Evolutionary conservation across 2,329 filamentous ascomycete genomes (phyloP).

Genomic region (Trichothecium sympodiale): DNA sequence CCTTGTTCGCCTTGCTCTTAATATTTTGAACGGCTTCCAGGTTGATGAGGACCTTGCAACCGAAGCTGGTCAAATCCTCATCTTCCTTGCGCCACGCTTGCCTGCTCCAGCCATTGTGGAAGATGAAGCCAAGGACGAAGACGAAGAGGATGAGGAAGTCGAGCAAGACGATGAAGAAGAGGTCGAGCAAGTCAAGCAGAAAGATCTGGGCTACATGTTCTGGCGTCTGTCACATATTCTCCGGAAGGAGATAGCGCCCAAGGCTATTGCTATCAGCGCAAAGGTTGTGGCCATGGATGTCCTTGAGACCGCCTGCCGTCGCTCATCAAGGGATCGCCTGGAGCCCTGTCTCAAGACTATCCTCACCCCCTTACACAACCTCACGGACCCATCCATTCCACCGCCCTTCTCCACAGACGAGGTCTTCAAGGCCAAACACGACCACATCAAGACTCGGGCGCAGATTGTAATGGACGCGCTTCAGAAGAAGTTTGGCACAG

Average conservation of each 20-base stretch:
- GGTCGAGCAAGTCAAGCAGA: constrained; percentile 21
- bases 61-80: constrained; percentile 69
- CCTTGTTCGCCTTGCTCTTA: constrained; percentile 38
- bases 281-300: constrained; percentile 69
- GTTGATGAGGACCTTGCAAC: constrained; percentile 65
- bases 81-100: constrained; percentile 62
- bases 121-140: constrained; percentile 29
- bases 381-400: constrained; percentile 71
- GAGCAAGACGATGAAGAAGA: constrained; percentile 28
- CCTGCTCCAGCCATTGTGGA: constrained; percentile 27
- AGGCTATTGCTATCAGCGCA: constrained; percentile 52
- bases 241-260: constrained; percentile 60
- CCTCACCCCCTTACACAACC: constrained; percentile 57
- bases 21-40: constrained; percentile 48
- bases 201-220: constrained; percentile 61
- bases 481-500: constrained; percentile 74
- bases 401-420: constrained; percentile 61
- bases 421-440: constrained; percentile 56
- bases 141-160: constrained; percentile 20
- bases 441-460: constrained; percentile 59
- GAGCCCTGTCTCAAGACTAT: constrained; percentile 50
- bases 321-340: constrained; percentile 46
- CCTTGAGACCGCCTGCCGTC: constrained; percentile 56
- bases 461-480: constrained; percentile 71
- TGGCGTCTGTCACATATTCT: constrained; percentile 68